phyloP scores from a whole-genome alignment of 257 asterid species.

The Solanum virginianum region DNA sequence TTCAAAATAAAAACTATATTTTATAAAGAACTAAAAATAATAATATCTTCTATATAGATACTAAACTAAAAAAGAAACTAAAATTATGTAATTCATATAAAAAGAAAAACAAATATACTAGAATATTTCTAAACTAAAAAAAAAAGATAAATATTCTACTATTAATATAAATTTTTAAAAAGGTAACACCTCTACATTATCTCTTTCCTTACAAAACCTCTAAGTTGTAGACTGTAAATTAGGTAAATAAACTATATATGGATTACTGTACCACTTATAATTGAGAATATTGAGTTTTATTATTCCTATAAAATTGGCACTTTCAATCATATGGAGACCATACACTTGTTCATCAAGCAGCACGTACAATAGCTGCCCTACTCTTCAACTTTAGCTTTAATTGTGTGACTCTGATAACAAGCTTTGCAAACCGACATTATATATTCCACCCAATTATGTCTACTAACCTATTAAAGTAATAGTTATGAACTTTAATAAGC shows the following conservation, averaged over 20 bases:
- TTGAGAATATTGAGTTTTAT: not conserved
- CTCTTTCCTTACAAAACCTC: not conserved
- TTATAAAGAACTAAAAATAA: too few relatives aligned
- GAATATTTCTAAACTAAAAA: too few relatives aligned
- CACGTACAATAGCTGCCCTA: not conserved
- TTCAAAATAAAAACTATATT: too few relatives aligned
- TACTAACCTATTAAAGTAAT: not conserved
- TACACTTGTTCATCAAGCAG: conserved; percentile 1
- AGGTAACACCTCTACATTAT: not conserved
- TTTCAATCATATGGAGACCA: not conserved
- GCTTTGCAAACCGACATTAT: not conserved
- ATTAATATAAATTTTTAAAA: too few relatives aligned
- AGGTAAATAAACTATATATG: not conserved
- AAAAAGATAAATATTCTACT: too few relatives aligned
- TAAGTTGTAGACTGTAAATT: not conserved
- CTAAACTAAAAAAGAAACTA: too few relatives aligned
- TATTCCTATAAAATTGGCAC: conserved; percentile 1
- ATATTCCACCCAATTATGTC: not conserved
- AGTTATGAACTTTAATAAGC: not conserved
- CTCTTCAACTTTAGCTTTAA: not conserved
- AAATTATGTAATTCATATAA: too few relatives aligned
- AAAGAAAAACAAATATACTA: too few relatives aligned
- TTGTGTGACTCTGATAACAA: not conserved
- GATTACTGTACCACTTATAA: not conserved
- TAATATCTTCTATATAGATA: too few relatives aligned